Evolutionary conservation across 108 stramenopile genomes (phyloP).

Genomic region (Epithemia pelagica): DNA sequence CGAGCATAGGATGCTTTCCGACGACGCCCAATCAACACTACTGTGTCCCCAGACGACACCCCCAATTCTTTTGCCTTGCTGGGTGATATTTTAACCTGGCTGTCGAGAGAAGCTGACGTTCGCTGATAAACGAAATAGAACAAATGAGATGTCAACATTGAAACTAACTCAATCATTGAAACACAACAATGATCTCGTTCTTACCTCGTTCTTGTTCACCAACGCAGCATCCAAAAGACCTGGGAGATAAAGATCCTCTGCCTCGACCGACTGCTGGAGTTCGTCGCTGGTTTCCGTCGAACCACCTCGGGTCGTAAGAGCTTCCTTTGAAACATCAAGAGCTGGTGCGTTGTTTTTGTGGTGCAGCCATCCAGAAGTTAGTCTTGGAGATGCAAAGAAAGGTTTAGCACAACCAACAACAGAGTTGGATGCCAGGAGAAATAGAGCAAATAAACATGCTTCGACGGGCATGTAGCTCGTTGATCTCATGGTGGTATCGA

Average conservation of each 20-base stretch:
- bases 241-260: constrained; percentile 60
- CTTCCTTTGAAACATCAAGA: too few relatives aligned
- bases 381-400: too few relatives aligned
- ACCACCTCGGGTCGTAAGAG: too few relatives aligned
- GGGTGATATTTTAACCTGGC: constrained; percentile 42
- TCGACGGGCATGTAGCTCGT: too few relatives aligned
- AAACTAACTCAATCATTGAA: constrained; percentile 5
- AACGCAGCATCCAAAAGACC: constrained; percentile 65
- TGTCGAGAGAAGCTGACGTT: constrained; percentile 38
- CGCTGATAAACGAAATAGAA: constrained; percentile 17
- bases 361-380: too few relatives aligned
- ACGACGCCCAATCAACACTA: constrained; percentile 66
- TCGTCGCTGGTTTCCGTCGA: not conserved
- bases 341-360: too few relatives aligned
- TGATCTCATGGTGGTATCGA: too few relatives aligned
- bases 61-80: constrained; percentile 79
- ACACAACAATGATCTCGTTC: constrained; percentile 6
- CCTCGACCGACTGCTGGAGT: constrained; percentile 7
- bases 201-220: constrained; percentile 39
- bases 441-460: too few relatives aligned
- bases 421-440: too few relatives aligned
- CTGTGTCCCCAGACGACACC: constrained; percentile 52
- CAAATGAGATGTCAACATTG: constrained; percentile 3
- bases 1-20: constrained; percentile 66
- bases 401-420: too few relatives aligned